A percentile compares a stretch with the other conserved stretches of the same genome.
These are phyloP conservation scores for Plasmodium vinckei DNA, from an alignment of 169 alveolate genomes.

Conservation along the genomic window DNA sequence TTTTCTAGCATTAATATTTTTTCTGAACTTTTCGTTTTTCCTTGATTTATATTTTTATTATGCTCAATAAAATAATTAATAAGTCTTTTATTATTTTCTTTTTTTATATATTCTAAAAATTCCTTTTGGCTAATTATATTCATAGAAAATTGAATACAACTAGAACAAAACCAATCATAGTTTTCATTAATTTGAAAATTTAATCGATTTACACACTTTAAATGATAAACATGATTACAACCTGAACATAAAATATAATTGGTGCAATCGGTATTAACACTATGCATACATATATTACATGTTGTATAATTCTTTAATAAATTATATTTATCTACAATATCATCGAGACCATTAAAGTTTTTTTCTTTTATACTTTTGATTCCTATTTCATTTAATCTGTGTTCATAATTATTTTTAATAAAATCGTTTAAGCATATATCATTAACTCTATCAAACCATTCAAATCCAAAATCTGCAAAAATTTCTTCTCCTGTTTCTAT, in stretches of 20 bases:
- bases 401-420: conserved; percentile 37
- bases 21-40: not conserved
- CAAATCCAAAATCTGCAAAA: conserved; percentile 93
- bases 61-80: conserved; percentile 22
- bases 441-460: conserved; percentile 91
- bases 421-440: conserved; percentile 79
- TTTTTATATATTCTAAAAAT: conserved; percentile 34
- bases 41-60: not conserved
- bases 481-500: conserved; percentile 92
- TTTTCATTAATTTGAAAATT: conserved; percentile 61
- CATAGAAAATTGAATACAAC: conserved; percentile 52
- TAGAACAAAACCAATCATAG: conserved; percentile 73
- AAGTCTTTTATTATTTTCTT: conserved; percentile 43
- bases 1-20: not conserved
- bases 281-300: conserved; percentile 74
- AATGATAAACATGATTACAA: conserved; percentile 70
- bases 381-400: conserved; percentile 49
- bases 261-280: conserved; percentile 30
- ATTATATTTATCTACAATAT: conserved; percentile 65
- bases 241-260: conserved; percentile 53
- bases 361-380: conserved; percentile 15
- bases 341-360: conserved; percentile 36
- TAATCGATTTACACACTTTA: conserved; percentile 66
- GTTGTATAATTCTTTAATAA: conserved; percentile 62
- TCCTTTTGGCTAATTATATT: conserved; percentile 62